Base-by-base conservation (phyloP, 192 early-diverging fungal genomes). In the Mortierella hygrophila region DNA sequence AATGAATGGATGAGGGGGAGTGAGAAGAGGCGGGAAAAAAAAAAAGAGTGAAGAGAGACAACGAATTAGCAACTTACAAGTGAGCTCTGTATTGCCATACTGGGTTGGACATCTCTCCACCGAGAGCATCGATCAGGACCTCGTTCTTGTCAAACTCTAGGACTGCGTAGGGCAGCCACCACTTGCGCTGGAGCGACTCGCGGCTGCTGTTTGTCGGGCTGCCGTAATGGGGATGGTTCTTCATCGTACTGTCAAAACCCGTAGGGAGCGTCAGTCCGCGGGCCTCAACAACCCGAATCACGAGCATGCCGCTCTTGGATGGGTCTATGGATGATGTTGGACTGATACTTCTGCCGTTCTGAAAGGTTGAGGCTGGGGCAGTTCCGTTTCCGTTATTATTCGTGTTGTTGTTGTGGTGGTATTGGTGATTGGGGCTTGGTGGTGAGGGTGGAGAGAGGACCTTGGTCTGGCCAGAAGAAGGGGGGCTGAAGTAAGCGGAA, bases 71-170 rank as follows among this genome's bases (percentile, higher is more conserved):
- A 32, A 93, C 93, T 93, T 94, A 94, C 93, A 96, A 96, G 89
- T 92, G 91, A 65, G 95, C 95, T 60, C 93, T 88, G 88, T 95
- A 94, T 81, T 94, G 94, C 92, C 94, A 97, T 70, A 94, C 89
- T 26, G 95, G 95, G 75, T 94, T 95, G 49, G 90, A 90, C 71
- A 92, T 91, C 79, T 96, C 94, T 47, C 95, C 94, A n/a, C 94
- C 94, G 10, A 95, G 90, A 68, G 94, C 94, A 81, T 95, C 94
- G 68, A 97, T 94, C 75, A 98, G 90, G 38, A 97, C 92, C 85
- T 98, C 97, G 88, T 98, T 97, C 91, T 97, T 97, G 90, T 98
- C 97, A 76, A 98, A 97, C 89, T 97, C 97, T 23, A 98, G 90
- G 21, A 98, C 96, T 8, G 93, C 94, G 83, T 97, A 98, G 16